Percentiles rank a stretch among this genome's conserved stretches.
Evolutionary conservation across 352 stramenopile species (phyloP).

Genomic region (Phytophthora citricola): DNA sequence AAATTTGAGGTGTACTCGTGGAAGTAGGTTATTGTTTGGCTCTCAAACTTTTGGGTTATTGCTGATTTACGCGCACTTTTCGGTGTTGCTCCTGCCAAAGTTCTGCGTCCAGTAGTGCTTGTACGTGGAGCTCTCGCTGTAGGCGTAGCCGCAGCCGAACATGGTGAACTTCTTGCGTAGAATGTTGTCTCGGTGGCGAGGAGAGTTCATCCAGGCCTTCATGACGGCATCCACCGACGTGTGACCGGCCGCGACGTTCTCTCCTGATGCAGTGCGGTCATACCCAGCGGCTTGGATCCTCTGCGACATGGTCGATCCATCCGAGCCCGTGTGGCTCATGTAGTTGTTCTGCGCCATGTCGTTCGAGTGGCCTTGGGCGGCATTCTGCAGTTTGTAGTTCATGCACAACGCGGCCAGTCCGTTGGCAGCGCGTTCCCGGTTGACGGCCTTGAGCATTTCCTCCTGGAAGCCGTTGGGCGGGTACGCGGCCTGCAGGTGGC

Average conservation of each 20-base stretch:
- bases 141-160: slow-evolving; percentile 46
- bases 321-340: slow-evolving; percentile 60
- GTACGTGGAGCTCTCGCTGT: slow-evolving; percentile 38
- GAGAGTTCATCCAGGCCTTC: slow-evolving; percentile 60
- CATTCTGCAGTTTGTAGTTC: slow-evolving; percentile 45
- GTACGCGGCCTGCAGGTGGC: slow-evolving; percentile 31
- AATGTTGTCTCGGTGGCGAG: slow-evolving; percentile 59
- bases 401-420: slow-evolving; percentile 44
- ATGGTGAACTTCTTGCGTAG: slow-evolving; percentile 43
- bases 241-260: slow-evolving; percentile 67
- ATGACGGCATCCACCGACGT: slow-evolving; percentile 47
- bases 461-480: slow-evolving; percentile 28
- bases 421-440: slow-evolving; percentile 47
- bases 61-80: slow-evolving; percentile 31
- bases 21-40: too few species aligned
- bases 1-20: too few species aligned
- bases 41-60: too few species aligned
- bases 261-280: slow-evolving; percentile 47
- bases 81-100: slow-evolving; percentile 42
- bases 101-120: slow-evolving; percentile 70
- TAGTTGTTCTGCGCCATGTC: slow-evolving; percentile 58
- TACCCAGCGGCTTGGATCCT: slow-evolving; percentile 52
- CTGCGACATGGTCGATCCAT: slow-evolving; percentile 43
- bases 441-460: slow-evolving; percentile 57
- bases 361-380: slow-evolving; percentile 37